These are phyloP conservation scores for Vitis hybrid DNA, from an alignment of 177 flowering plant genomes.

Conservation along the genomic window DNA sequence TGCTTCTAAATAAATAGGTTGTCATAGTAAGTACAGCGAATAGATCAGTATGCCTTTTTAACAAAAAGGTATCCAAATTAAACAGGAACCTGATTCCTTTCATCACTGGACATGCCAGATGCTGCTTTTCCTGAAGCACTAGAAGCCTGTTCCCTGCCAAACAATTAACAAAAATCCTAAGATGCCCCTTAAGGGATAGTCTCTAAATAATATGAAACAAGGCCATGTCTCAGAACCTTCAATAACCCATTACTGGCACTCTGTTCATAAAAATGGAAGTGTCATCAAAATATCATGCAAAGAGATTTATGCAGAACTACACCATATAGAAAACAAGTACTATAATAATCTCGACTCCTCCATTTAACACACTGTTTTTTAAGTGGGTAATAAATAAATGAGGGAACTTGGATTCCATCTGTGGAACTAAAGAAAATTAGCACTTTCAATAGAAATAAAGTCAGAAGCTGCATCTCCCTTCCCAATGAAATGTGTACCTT, in stretches of 20 bases:
- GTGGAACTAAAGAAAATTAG: background rate
- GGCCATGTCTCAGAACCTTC: too few species aligned
- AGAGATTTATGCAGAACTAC: background rate
- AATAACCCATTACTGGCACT: too few species aligned
- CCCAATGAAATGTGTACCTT: constrained; percentile 38
- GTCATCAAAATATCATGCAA: background rate
- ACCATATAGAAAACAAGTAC: too few species aligned
- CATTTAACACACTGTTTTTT: too few species aligned
- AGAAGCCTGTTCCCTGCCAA: constrained; percentile 84
- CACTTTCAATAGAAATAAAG: background rate
- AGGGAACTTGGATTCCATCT: too few species aligned
- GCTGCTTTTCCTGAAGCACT: constrained; percentile 91
- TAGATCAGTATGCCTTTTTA: background rate
- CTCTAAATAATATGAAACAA: too few species aligned
- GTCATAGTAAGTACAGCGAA: background rate
- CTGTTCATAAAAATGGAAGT: too few species aligned
- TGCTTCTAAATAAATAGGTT: constrained; percentile 45
- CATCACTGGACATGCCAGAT: constrained; percentile 98
- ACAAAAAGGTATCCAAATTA: background rate
- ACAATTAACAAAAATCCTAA: background rate
- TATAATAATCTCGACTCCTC: too few species aligned
- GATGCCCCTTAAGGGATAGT: background rate
- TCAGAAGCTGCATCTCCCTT: background rate
- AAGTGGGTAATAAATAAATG: too few species aligned
- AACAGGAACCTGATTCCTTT: constrained; percentile 76